Evolutionary conservation across 768 basidiomycete genomes (phyloP).

Genomic region (Hypsizygus marmoreus): DNA sequence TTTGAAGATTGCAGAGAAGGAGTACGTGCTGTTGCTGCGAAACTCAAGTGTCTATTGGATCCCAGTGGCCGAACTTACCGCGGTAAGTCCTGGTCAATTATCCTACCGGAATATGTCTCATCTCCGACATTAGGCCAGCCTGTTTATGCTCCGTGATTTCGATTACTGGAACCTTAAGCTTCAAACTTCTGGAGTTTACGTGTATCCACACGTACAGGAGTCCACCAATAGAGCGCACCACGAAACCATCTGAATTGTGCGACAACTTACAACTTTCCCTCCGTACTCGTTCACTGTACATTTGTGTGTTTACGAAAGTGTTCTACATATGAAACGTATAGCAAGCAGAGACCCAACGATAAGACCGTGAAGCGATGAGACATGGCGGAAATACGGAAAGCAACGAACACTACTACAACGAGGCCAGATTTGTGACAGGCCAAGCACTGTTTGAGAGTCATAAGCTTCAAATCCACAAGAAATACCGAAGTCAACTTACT

Average conservation of each 20-base stretch:
- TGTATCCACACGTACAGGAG: too few species aligned
- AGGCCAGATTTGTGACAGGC: slow-evolving; percentile 72
- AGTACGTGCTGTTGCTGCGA: slow-evolving; percentile 60
- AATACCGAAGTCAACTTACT: slow-evolving; percentile 64
- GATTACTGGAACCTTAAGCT: background rate
- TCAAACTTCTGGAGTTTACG: background rate
- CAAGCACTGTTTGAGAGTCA: slow-evolving; percentile 51
- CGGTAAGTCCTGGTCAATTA: slow-evolving; percentile 28
- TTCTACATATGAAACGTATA: slow-evolving; percentile 11
- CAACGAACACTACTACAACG: slow-evolving; percentile 53
- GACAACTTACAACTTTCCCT: slow-evolving; percentile 9
- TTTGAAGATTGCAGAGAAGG: slow-evolving; percentile 64
- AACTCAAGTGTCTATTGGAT: slow-evolving; percentile 60
- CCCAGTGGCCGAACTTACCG: slow-evolving; percentile 53
- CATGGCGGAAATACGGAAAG: too few species aligned
- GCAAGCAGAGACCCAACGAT: background rate
- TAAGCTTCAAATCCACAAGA: slow-evolving; percentile 5
- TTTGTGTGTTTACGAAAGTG: slow-evolving; percentile 9
- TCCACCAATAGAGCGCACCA: background rate
- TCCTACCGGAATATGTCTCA: slow-evolving; percentile 1
- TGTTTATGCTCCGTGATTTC: slow-evolving; percentile 38
- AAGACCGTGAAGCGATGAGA: background rate
- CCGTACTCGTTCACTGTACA: slow-evolving; percentile 15
- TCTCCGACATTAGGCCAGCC: slow-evolving; percentile 30
- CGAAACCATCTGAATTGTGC: background rate